Evolutionary conservation across 176 grass and related monocot species (phyloP), one percentile per base, ranked within the genome.

Genomic region (Rhynchospora breviuscula): DNA sequence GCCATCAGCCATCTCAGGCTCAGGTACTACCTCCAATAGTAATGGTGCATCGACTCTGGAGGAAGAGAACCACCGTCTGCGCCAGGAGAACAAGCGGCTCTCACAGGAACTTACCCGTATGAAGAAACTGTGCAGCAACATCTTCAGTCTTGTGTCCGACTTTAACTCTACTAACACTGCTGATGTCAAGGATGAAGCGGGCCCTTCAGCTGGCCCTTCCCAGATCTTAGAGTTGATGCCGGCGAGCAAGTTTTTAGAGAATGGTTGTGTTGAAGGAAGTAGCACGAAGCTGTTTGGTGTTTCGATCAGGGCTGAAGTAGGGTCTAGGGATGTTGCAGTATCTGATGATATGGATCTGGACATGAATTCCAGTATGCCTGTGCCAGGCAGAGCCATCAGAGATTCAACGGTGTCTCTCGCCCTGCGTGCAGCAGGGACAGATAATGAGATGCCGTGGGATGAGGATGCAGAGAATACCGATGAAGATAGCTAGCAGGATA

Each of bases 51-150:
- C 84, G 75, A 80, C 86, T 63, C 79, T 97, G 78, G 88, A 87
- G 85, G 94, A 94, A 84, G 94, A 94, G 83, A 97, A 97, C 85
- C 86, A 87, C 81, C 63, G 78, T 63, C 81, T 97, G 51, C 92
- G 89, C 67, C 87, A 76, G 25, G 95, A 97, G 90, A 97, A 97
- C 63, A 85, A 57, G 83, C 80, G 79, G 84, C 89, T 97, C 65
- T 75, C 89, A 4, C 90, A 81, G 13, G 95, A 97, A 78, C 95
- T 97, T 5, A 59, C 85, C n/a, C 85, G 88, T 65, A 87, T 91
- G 84, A 88, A 85, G 3, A 88, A 81, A 18, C 9, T 97, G 17
- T 94, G 92, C 90, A 81, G 65, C 79, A 90, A 91, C 43, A 90
- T 97, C 83, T 80, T 91, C 0, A 56, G 77, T 6, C 95, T 97